Evolutionary conservation across 306 rosid species (phyloP), one percentile per base, ranked within the genome.

Genomic region (Echinosophora koreensis): DNA sequence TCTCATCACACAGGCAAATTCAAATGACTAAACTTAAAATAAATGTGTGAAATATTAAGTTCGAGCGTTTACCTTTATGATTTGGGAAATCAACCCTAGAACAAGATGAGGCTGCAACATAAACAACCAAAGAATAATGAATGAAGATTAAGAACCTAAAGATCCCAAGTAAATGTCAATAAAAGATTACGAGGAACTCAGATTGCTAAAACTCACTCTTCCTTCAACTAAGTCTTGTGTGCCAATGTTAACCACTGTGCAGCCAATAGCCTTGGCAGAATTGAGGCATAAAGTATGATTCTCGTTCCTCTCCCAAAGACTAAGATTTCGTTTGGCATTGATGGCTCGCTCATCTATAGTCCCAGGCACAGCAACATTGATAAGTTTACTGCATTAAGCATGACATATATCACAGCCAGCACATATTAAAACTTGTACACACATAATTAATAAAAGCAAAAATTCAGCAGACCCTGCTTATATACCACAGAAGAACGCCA

Each of bases 211-310:
- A 88, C 99, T 73, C 77, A 96, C 99, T 77, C 96, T 86, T 89
- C 94, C 98, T 88, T 96, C 99, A 71, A 96, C 83, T 52, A 96
- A 87, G 85, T 96, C 99, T 82, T 92, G 97, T 6, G 90, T 73
- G 14, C 99, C 99, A 32, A 96, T 96, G 83, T 96, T 96, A 50
- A 96, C 99, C 58, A 96, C 98, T 0, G 96, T 96, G 87, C 99
- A 96, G 83, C 99, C 99, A 68, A 96, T 96, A 18, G 99, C 99
- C 97, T 92, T 96, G 49, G 99, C 98, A 61, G 99, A 96, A 88
- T 96, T 96, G 77, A 96, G 96, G 85, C 99, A 92, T 32, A 96
- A 91, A 52, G 96, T 96, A 71, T 96, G 99, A 72, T 96, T 96
- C 76, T 96, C 99, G 82, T 92, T 96, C 86, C 91, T 89, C 83